Conservation (phyloP, 177 flowering plant genomes). For the Tripterygium wilfordii region DNA sequence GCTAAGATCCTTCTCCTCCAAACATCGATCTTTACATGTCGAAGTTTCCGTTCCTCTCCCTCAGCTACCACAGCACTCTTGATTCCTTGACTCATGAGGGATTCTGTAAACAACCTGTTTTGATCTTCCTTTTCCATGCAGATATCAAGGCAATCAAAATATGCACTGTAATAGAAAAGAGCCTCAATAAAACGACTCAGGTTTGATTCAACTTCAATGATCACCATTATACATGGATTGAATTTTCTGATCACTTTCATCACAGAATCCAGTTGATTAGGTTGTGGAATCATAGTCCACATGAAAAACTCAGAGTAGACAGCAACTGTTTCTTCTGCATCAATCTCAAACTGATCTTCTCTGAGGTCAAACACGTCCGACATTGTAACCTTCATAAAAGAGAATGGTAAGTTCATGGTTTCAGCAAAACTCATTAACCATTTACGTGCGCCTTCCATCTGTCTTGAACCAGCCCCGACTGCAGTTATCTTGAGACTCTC, state of each 20-base stretch:
- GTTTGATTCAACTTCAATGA: not conserved
- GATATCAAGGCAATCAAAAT: too few relatives aligned
- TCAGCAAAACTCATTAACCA: too few relatives aligned
- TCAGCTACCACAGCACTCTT: too few relatives aligned
- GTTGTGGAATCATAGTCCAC: conserved; percentile 12
- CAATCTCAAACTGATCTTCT: too few relatives aligned
- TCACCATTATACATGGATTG: too few relatives aligned
- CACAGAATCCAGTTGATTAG: conserved; percentile 12
- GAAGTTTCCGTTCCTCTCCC: conserved; percentile 13
- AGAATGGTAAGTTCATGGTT: too few relatives aligned
- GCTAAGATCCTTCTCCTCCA: too few relatives aligned
- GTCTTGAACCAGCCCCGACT: conserved; percentile 19
- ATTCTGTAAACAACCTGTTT: conserved; percentile 5
- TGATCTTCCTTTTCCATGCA: conserved; percentile 3
- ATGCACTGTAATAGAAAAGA: not conserved
- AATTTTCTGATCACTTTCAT: too few relatives aligned
- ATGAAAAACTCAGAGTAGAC: conserved; percentile 10
- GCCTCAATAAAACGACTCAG: not conserved
- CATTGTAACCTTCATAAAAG: conserved; percentile 17
- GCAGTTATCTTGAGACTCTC: conserved; percentile 37
- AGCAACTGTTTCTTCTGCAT: too few relatives aligned
- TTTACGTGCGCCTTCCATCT: conserved; percentile 23
- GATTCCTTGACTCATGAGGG: not conserved
- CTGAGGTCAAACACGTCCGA: conserved; percentile 10
- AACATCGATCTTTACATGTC: conserved; percentile 19